Evolutionary conservation across 306 rosid genomes (phyloP), one percentile per base, ranked within the genome.

Genomic region (Malus sylvestris): DNA sequence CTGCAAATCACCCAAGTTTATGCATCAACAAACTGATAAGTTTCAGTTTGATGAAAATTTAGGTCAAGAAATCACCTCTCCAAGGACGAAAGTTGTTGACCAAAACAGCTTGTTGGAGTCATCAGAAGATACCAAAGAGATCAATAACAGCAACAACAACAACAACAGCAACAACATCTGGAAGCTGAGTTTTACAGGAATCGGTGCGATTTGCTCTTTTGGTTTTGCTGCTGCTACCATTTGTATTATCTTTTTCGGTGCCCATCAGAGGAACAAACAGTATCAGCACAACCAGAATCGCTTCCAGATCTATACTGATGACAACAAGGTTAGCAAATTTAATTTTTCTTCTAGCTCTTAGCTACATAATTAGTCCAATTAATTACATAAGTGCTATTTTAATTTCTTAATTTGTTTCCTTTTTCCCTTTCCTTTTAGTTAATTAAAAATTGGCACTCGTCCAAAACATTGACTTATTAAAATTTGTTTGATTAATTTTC

Each of bases 121-220:
- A 70, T 82, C 59, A 35, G 45, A 46, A 46, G 38, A 42, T 52
- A 77, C 81, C 77, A 82, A 73, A 38, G 70, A 85, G 71, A 49
- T 27, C 20, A 80, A 70, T 20, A 77, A 14, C 25, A 82, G 1
- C 42, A 32, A 16, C 79, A 30, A 62, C 79, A 60, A 9, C 42
- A 32, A 63, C 79, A 30, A 62, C 78, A 23, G 33, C 10, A n/a
- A 85, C 25, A 88, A 86, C 60, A 67, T 91, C 3, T 87, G 93
- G 89, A 93, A 88, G 71, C 85, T 90, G 87, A 84, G 97, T 69
- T 70, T 89, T 20, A 85, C 82, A 42, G 98, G 98, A 46, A 73
- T 94, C 75, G 97, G 98, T 68, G 98, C 97, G 40, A 94, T 91
- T 29, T 94, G 94, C 74, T 87, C 98, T 11, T 89, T 91, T 71